Evolutionary conservation across 768 basidiomycete species (phyloP).

Genomic region (Lactarius akahatsu): DNA sequence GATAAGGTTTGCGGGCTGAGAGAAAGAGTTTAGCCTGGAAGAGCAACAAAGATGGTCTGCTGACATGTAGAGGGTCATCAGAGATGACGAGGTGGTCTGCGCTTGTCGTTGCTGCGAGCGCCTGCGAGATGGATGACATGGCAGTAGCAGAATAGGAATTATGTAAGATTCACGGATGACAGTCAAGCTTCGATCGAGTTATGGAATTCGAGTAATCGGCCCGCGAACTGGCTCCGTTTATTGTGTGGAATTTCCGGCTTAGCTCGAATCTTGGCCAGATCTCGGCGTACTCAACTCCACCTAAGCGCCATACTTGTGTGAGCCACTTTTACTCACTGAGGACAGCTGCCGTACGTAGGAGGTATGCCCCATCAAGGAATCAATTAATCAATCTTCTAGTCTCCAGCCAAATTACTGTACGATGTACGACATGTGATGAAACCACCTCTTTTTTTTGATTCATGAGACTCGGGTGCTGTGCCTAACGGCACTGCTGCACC

Average conservation of each 20-base stretch:
- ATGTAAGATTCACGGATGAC: not conserved
- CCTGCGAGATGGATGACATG: not conserved
- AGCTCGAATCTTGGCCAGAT: not conserved
- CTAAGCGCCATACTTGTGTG: not conserved
- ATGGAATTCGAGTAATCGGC: constrained; percentile 1
- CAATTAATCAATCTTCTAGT: no score
- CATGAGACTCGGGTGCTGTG: no score
- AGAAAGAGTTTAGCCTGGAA: constrained; percentile 6
- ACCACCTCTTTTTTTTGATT: no score
- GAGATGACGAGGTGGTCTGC: constrained; percentile 58
- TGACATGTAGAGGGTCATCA: constrained; percentile 60
- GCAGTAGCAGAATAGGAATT: not conserved
- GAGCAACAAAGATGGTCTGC: not conserved
- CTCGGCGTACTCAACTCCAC: not conserved
- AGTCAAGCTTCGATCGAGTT: not conserved
- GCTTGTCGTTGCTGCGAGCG: constrained; percentile 1
- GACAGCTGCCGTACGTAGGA: no score
- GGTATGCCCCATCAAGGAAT: no score
- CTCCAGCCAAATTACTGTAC: no score
- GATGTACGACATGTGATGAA: no score
- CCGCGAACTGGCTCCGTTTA: not conserved
- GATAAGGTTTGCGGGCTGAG: constrained; percentile 87
- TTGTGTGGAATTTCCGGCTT: not conserved
- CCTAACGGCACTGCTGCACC: no score
- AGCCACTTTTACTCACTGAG: no score